Evolutionary conservation across 2,329 filamentous ascomycete species (phyloP).

Genomic region (Botrytis pseudocinerea): DNA sequence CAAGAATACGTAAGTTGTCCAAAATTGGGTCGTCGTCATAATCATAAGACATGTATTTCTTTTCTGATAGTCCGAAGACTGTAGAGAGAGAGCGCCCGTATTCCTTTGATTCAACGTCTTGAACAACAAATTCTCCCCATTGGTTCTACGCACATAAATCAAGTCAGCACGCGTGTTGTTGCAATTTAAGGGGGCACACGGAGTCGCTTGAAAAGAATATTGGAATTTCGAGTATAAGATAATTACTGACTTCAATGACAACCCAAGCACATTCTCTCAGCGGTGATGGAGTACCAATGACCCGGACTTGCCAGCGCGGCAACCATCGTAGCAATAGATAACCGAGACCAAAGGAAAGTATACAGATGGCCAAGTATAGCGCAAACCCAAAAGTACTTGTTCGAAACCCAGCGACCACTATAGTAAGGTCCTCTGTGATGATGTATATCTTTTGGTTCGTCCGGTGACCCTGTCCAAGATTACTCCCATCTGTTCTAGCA

Average conservation of each 20-base stretch:
- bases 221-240: slow-evolving; percentile 14
- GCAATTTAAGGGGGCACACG: slow-evolving; percentile 7
- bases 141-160: slow-evolving; percentile 64
- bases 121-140: slow-evolving; percentile 88
- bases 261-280: slow-evolving; percentile 84
- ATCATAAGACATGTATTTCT: slow-evolving; percentile 58
- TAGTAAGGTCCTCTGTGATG: slow-evolving; percentile 87
- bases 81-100: slow-evolving; percentile 60
- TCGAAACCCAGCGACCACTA: slow-evolving; percentile 87
- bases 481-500: slow-evolving; percentile 65
- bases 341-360: slow-evolving; percentile 71
- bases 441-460: slow-evolving; percentile 91
- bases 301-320: slow-evolving; percentile 77
- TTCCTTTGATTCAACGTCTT: slow-evolving; percentile 59
- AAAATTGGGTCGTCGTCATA: slow-evolving; percentile 81
- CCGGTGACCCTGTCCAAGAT: slow-evolving; percentile 59
- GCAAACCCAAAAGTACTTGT: slow-evolving; percentile 71
- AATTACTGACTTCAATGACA: slow-evolving; percentile 70
- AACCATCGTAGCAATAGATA: slow-evolving; percentile 90
- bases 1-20: slow-evolving; percentile 71
- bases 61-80: slow-evolving; percentile 67
- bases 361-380: slow-evolving; percentile 69
- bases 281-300: slow-evolving; percentile 69
- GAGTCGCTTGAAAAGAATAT: not conserved
- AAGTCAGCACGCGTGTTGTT: slow-evolving; percentile 37